Base-by-base conservation (phyloP, 176 grass and related monocot species). In the Avena insularis region DNA sequence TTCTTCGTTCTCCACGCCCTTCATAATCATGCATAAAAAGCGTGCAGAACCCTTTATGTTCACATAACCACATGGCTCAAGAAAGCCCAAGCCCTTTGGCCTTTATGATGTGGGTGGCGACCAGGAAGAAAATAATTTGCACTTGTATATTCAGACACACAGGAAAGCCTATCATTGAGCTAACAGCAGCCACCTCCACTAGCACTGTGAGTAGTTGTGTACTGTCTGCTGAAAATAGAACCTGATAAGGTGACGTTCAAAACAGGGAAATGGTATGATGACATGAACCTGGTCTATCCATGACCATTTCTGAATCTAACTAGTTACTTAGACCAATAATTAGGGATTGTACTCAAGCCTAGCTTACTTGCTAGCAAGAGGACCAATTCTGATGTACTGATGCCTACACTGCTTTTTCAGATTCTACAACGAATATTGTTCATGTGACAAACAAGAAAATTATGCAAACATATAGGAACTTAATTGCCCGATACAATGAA, bases 141-240 rank as follows among this genome's bases (percentile, higher is more conserved):
- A 72, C 43, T 74, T 62, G 6, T 56, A 83, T 71, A 68, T 49
- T 50, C 57, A 58, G 53, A 1, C 36, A 51, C 72, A 75, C 8
- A 19, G 21, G 21, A 72, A 76, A 19, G 73, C 49, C 17, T 59
- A 84, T 84, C 14, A 88, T 85, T 85, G 90, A 53, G 61, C 69
- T 77, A 69, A 60, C 33, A 84, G 77, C 85, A 81, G 77, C 77
- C 85, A 84, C 59, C 60, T 84, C 82, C 85, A 81, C 69, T 61
- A 81, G 59, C 13, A 19, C 36, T 36, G 3, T 56, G 73, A 76
- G 73, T 51, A 76, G 73, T 76, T 76, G 25, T 1, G 73, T 76
- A 60, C 48, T 77, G 75, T 77, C 75, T 56, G 58, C 27, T 75
- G 81, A 27, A 84, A 87, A 75, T 91, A 71, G 81, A 88, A 76